Conservation (phyloP, 2,329 filamentous ascomycete genomes). For the Phoma sp. region DNA sequence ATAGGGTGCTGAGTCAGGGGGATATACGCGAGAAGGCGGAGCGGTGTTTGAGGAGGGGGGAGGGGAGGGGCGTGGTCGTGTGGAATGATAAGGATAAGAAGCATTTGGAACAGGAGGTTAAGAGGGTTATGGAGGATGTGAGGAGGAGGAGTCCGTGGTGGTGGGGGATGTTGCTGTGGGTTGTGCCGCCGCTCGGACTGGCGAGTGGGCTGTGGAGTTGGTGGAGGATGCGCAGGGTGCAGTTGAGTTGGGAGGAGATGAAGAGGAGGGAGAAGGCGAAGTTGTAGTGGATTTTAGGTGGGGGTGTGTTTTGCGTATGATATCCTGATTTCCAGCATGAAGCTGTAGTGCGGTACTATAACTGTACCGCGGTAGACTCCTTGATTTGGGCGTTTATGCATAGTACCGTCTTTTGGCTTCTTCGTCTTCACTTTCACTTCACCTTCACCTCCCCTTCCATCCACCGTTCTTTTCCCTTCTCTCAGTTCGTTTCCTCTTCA, state of each 20-base stretch:
- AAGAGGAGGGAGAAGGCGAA: slow-evolving; percentile 65
- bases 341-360: too few relatives aligned
- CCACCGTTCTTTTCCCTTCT: not conserved
- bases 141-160: slow-evolving; percentile 72
- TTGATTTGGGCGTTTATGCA: too few relatives aligned
- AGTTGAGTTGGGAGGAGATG: slow-evolving; percentile 72
- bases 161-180: slow-evolving; percentile 78
- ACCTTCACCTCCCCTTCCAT: slow-evolving; percentile 4
- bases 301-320: slow-evolving; percentile 6
- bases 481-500: not conserved
- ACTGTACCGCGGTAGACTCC: slow-evolving; percentile 20
- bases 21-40: slow-evolving; percentile 85
- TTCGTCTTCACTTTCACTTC: slow-evolving; percentile 6
- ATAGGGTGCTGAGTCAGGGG: slow-evolving; percentile 84
- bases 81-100: slow-evolving; percentile 86
- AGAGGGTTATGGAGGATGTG: slow-evolving; percentile 69
- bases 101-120: slow-evolving; percentile 72
- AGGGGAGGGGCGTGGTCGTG: slow-evolving; percentile 75
- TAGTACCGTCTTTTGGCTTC: slow-evolving; percentile 2
- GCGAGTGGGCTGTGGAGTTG: slow-evolving; percentile 74
- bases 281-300: slow-evolving; percentile 48
- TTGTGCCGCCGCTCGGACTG: slow-evolving; percentile 78
- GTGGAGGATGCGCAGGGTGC: slow-evolving; percentile 74
- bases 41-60: slow-evolving; percentile 71
- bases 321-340: too few relatives aligned